Evolutionary conservation across 345 rosid species (phyloP), one percentile per base, ranked within the genome.

Genomic region (Rhizophora mangle): DNA sequence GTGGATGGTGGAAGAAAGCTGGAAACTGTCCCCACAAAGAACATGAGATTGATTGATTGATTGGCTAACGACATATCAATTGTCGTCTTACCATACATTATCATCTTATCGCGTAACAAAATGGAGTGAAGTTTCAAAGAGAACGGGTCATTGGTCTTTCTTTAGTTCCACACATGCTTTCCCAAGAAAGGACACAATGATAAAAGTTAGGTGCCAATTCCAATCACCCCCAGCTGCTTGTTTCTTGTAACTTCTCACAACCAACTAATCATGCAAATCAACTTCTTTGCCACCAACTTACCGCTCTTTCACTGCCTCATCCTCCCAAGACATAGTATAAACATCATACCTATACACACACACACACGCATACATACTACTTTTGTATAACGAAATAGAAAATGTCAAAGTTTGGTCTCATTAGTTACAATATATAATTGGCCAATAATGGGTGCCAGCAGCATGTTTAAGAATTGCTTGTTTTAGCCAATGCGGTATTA

Each of bases 1-100:
- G 65, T 34, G 47, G 30, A 64, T 65, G 64, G 73, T 78, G 84
- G 75, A 63, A 69, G 80, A 76, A 81, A 82, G 85, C 85, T 81
- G 82, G 82, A 73, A 74, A 79, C 74, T 79, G 53, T 64, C 62
- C 63, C 65, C 19, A 43, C 49, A 13, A 19, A 2, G 15, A 6
- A 20, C 11, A 20, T 0, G 20, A 3, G 0, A 68, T 69, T 65
- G 60, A 64, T 56, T 66, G 77, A 76, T 69, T 66, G 79, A 74
- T 67, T 36, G 74, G 18, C 52, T 58, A 68, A 71, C 31, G 22
- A 27, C 53, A 18, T 67, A 2, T 68, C 58, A 59, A 26, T 43
- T 6, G 63, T 20, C 6, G 64, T 11, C 18, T 0, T 43, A 13
- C 1, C 11, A 0, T 43, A 43, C 47, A 43, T 3, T 43, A 19